Conservation (phyloP, 2,329 filamentous ascomycete species). For the Xylaria sp. region DNA sequence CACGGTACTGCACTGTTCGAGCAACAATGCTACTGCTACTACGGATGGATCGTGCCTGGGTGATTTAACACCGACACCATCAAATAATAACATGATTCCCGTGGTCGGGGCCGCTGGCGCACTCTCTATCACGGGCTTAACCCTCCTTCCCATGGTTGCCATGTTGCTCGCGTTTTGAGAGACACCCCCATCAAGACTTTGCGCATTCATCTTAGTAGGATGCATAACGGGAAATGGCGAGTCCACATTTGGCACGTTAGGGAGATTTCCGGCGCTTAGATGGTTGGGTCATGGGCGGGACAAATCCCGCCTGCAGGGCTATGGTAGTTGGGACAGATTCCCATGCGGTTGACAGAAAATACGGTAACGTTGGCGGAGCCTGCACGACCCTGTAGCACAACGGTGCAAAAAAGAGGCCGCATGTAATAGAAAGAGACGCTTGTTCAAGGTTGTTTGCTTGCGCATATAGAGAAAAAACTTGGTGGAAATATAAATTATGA, state of each 20-base stretch:
- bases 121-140: slow-evolving; percentile 39
- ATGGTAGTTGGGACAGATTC: slow-evolving; percentile 11
- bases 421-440: slow-evolving; percentile 24
- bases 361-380: slow-evolving; percentile 20
- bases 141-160: slow-evolving; percentile 41
- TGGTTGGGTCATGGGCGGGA: slow-evolving; percentile 9
- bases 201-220: background rate
- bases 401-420: slow-evolving; percentile 3
- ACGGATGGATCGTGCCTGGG: slow-evolving; percentile 18
- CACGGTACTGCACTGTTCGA: slow-evolving; percentile 45
- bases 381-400: background rate
- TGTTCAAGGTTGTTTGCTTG: slow-evolving; percentile 7
- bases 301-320: slow-evolving; percentile 11
- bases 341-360: slow-evolving; percentile 22
- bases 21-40: slow-evolving; percentile 36
- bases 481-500: slow-evolving; percentile 5
- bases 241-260: slow-evolving; percentile 12
- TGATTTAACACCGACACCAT: slow-evolving; percentile 9
- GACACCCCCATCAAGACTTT: background rate
- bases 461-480: slow-evolving; percentile 23
- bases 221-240: slow-evolving; percentile 13
- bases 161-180: slow-evolving; percentile 41
- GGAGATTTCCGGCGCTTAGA: slow-evolving; percentile 14
- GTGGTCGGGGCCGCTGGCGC: slow-evolving; percentile 18
- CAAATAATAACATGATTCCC: background rate